Evolutionary conservation across 805 yeast genomes (phyloP).

Genomic region (Kodamaea leandrae): DNA sequence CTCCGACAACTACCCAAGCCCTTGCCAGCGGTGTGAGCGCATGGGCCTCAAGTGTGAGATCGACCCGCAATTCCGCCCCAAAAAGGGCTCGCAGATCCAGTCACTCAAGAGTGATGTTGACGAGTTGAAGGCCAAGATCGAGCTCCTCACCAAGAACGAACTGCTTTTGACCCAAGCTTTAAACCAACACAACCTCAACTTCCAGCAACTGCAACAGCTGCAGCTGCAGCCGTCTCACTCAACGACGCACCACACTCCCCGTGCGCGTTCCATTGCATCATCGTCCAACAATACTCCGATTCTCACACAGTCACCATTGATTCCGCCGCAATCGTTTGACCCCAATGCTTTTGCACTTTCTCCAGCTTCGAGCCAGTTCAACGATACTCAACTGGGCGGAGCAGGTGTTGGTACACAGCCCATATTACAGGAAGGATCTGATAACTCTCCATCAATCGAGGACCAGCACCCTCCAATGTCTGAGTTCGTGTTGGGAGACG

Average conservation of each 20-base stretch:
- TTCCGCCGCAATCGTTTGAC: conserved; percentile 5
- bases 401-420: conserved; percentile 10
- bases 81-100: conserved; percentile 88
- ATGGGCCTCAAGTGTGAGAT: conserved; percentile 81
- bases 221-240: conserved; percentile 1
- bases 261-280: conserved; percentile 4
- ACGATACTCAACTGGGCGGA: conserved; percentile 13
- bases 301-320: conserved; percentile 4
- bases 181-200: conserved; percentile 40
- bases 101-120: conserved; percentile 81
- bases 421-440: conserved; percentile 25
- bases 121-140: conserved; percentile 71
- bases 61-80: conserved; percentile 88
- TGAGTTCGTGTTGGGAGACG: conserved; percentile 77
- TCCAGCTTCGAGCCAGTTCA: conserved; percentile 11
- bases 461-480: conserved; percentile 33
- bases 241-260: background rate
- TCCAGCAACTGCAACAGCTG: conserved; percentile 21
- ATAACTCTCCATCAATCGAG: conserved; percentile 28
- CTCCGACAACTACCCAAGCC: conserved; percentile 71
- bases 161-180: conserved; percentile 63
- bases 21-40: conserved; percentile 80
- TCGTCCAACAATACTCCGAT: conserved; percentile 9
- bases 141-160: conserved; percentile 61
- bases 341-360: conserved; percentile 5